These are phyloP conservation scores for Halophytophthora polymorphica DNA, from an alignment of 352 stramenopile species.

Conservation along the genomic window DNA sequence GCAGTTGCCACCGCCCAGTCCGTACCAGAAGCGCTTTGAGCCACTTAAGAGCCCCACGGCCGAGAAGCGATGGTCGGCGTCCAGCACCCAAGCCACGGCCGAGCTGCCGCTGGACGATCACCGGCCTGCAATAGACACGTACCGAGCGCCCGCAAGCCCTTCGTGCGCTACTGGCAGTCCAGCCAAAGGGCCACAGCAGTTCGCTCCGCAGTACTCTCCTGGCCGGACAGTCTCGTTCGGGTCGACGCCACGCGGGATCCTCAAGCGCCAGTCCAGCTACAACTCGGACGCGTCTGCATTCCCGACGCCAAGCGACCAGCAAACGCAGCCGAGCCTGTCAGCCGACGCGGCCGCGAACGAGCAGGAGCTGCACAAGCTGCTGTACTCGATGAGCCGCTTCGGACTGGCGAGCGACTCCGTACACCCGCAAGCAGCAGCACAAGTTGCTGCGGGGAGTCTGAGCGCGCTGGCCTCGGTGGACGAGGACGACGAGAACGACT, in stretches of 20 bases:
- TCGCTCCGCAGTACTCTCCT: slow-evolving; percentile 16
- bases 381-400: slow-evolving; percentile 60
- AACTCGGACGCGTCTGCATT: slow-evolving; percentile 43
- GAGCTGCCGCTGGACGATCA: slow-evolving; percentile 50
- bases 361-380: slow-evolving; percentile 58
- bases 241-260: slow-evolving; percentile 29
- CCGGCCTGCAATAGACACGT: slow-evolving; percentile 3
- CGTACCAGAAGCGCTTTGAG: no score
- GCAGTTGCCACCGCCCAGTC: slow-evolving; percentile 13
- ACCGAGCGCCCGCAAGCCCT: slow-evolving; percentile 4
- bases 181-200: slow-evolving; percentile 5
- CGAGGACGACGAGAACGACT: slow-evolving; percentile 4
- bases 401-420: slow-evolving; percentile 31
- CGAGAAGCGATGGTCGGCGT: no score
- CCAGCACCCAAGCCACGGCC: slow-evolving; percentile 2
- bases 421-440: neutral
- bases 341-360: slow-evolving; percentile 20
- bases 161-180: neutral
- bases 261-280: slow-evolving; percentile 42
- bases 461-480: neutral
- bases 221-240: slow-evolving; percentile 34
- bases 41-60: no score
- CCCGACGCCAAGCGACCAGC: slow-evolving; percentile 21
- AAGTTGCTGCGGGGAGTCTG: no score
- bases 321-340: slow-evolving; percentile 10